Evolutionary conservation across 768 basidiomycete genomes (phyloP).

Genomic region (Hypholoma sublateritium): DNA sequence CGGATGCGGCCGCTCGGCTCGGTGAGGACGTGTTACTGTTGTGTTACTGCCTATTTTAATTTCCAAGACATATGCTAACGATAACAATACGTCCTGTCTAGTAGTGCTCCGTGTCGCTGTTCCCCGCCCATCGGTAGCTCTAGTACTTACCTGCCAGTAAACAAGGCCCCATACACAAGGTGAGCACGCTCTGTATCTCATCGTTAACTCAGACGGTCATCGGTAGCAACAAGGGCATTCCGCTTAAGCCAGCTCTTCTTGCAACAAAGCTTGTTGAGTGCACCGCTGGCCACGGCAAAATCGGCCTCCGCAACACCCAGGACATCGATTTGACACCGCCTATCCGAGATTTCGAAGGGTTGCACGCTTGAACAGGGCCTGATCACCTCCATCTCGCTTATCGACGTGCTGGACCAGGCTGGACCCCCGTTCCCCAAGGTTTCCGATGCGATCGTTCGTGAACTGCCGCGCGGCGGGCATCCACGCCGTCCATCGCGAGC

Average conservation of each 20-base stretch:
- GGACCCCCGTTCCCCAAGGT: constrained; percentile 97
- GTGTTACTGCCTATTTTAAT: too few species aligned
- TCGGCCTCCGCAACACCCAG: constrained; percentile 80
- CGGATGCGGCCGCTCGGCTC: too few species aligned
- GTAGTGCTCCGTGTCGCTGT: too few species aligned
- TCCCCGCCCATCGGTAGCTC: too few species aligned
- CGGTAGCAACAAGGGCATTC: constrained; percentile 60
- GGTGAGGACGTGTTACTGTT: too few species aligned
- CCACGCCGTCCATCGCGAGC: constrained; percentile 91
- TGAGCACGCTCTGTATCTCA: too few species aligned
- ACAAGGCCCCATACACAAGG: too few species aligned
- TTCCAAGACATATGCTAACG: too few species aligned
- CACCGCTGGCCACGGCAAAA: constrained; percentile 71
- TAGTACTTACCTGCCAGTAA: too few species aligned
- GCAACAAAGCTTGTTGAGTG: constrained; percentile 58
- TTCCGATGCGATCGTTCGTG: constrained; percentile 73
- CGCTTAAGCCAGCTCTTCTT: constrained; percentile 64
- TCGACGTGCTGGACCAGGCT: constrained; percentile 98
- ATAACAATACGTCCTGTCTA: too few species aligned
- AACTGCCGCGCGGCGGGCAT: constrained; percentile 94
- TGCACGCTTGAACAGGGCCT: constrained; percentile 90
- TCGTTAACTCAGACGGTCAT: too few species aligned
- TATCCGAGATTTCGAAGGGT: constrained; percentile 72
- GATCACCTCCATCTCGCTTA: constrained; percentile 92
- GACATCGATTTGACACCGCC: constrained; percentile 83